Evolutionary conservation across 2,329 filamentous ascomycete species (phyloP), one percentile per base, ranked within the genome.

Genomic region (Zymoseptoria brevis): DNA sequence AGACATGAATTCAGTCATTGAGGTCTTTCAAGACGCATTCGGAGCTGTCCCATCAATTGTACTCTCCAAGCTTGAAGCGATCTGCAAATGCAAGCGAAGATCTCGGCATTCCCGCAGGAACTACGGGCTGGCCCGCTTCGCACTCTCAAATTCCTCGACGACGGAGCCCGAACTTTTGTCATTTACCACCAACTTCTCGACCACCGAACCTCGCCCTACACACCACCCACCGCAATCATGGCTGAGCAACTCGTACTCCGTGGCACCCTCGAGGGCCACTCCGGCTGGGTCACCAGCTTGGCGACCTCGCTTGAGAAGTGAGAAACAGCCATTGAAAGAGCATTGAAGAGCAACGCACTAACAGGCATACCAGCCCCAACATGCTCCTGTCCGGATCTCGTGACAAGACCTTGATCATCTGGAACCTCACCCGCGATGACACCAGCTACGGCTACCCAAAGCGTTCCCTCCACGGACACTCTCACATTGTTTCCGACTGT

Each of bases 341-440:
- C 60, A 60, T 57, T 54, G 50, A 26, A 48, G 49, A 48, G 24
- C 11, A 19, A 52, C 21, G 59, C 53, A 60, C 50, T 61, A 54
- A 57, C 52, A 53, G 21, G 19, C 22, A 55, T 56, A 29, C 30
- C 75, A 87, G 90, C 89, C 94, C 94, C 76, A 97, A 99, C 86
- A 97, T 99, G 93, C 92, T 99, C 78, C 87, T 99, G 75, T 99
- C 94, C 71, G 93, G 84, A 75, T 90, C 86, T 77, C 91, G 94
- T 82, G 94, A 99, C 86, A 96, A 97, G 89, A 90, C 89, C 72
- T 84, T 99, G 79, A 99, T 99, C 83, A 96, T 99, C 87, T 99
- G 94, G 94, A 96, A 96, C 86, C 86, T 99, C 75, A 97, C 94
- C 80, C 93, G 94, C 81, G 92, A 97, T 80, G 94, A 97, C 83